Base-by-base conservation (phyloP, 192 early-diverging fungal genomes). In the Umbelopsis sp. region DNA sequence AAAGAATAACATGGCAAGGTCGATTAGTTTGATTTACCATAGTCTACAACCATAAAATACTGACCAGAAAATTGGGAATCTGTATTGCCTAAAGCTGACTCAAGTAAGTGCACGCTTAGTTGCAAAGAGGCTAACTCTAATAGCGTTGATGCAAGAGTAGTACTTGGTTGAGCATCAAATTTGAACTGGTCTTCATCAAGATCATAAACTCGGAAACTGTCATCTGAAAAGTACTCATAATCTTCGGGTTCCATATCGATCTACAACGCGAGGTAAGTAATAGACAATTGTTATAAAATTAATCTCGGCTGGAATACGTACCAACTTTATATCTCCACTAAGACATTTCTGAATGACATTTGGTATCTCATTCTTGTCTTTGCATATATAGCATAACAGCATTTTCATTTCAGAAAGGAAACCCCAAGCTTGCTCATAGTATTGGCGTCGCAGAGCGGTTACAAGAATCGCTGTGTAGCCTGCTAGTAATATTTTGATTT, bases 351-450 rank as follows among this genome's bases (percentile, higher is more conserved):
- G 56, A 17, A 62, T 34, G 0, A 62, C 29, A 4, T 12, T 32
- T n/a, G 12, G 14, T 20, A 34, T 62, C 29, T 62, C 56, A 20
- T 62, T 26, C 26, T 62, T 32, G 29, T 62, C 31, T 7, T 32
- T 62, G 14, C 31, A 34, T 3, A 20, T 26, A 34, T 11, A n/a
- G 31, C 29, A 29, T 34, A 62, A 16, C 31, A 62, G 14, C 26
- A 17, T 32, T 20, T 69, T 66, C 20, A 78, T 47, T 8, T 59
- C 38, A 24, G 26, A 78, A 21, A 78, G n/a, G 17, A 78, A 49
- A 2, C 51, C 50, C 77, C 81, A 82, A 14, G 75, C 71, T 65
- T 74, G 75, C 17, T 82, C 80, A 70, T 76, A 82, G 22, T 79
- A 71, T 14, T 72, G 51, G 38, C 76, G 71, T 32, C 74, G 70